These are phyloP conservation scores for Phytopythium delawarense DNA, from an alignment of 352 stramenopile genomes.

Conservation along the genomic window DNA sequence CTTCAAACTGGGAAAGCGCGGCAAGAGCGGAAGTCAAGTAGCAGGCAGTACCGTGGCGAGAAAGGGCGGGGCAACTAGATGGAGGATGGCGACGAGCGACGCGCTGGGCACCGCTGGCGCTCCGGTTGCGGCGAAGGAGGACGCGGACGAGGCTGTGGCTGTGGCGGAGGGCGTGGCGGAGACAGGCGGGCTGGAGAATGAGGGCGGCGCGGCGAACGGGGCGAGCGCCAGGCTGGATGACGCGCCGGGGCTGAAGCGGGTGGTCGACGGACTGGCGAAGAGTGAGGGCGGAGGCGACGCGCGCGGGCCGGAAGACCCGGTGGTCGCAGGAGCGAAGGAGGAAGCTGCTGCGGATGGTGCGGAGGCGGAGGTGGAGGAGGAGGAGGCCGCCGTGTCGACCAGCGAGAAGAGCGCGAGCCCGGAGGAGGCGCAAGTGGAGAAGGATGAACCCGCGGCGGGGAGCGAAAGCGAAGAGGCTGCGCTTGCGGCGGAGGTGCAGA, in stretches of 20 bases:
- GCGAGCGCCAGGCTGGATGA: not conserved
- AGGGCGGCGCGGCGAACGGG: not conserved
- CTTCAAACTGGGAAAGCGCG: conserved; percentile 1
- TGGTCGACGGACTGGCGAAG: not conserved
- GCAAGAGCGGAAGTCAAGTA: not conserved
- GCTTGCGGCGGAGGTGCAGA: not conserved
- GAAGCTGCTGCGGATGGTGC: not conserved
- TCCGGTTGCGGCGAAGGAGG: not conserved
- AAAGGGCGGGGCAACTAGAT: conserved; percentile 1
- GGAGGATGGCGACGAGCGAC: conserved; percentile 1
- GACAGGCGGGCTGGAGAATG: not conserved
- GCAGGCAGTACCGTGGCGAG: conserved; percentile 3
- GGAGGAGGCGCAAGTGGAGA: not conserved
- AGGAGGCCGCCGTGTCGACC: too few relatives aligned
- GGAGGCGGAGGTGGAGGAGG: not conserved
- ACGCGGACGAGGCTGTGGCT: not conserved
- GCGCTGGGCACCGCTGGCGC: conserved; percentile 3
- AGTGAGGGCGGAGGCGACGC: not conserved
- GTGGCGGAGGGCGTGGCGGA: not conserved
- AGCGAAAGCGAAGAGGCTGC: not conserved
- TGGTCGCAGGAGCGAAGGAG: too few relatives aligned
- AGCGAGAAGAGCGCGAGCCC: not conserved
- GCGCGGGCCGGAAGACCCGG: too few relatives aligned
- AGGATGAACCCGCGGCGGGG: not conserved
- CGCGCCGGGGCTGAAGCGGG: not conserved